Base-by-base conservation (phyloP, 768 basidiomycete genomes). In the Suillus occidentalis region DNA sequence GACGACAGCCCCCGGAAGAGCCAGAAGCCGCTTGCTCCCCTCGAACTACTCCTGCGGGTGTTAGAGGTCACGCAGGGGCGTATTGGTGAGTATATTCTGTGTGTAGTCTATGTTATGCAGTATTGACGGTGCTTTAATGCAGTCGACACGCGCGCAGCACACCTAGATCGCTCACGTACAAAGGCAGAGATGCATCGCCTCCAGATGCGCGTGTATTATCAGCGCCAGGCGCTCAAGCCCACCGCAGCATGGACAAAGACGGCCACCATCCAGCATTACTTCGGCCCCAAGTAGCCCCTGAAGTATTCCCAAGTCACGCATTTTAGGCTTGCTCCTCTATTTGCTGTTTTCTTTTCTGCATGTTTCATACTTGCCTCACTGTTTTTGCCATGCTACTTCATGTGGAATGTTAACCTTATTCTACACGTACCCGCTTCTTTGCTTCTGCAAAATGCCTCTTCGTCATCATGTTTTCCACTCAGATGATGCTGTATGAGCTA, bases 71-170 rank as follows among this genome's bases (percentile, higher is more conserved):
- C 90, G 10, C 88, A 89, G 70, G 81, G 82, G 16, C 83, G 80
- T 60, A 91, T 91, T 62, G 80, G 91, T 91, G 62, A 63, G 87
- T 79, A 25, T 53, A 20, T 31, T 25, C 52, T 34, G 53, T 56
- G 20, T 18, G 14, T 36, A 5, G 37, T 55, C 22, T 18, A 40
- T 68, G 9, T 43, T 16, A 45, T 16, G 36, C 3, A 18, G 57
- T 42, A 42, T 57, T 57, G 45, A 60, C 16, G 9, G 16, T 16
- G 14, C 28, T 39, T 43, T 43, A 36, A 42, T 50, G 14, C 65
- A 91, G 90, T 85, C 55, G 91, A 93, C 72, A 87, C 86, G 3
- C 88, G 90, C 55, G 90, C 89, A 34, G 86, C 88, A 2, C 85
- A 90, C 73, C 80, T 94, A 40, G 91, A 92, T 66, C 87, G 92